phyloP scores from a whole-genome alignment of 2,329 filamentous ascomycete species.

The Phoma sp. region DNA sequence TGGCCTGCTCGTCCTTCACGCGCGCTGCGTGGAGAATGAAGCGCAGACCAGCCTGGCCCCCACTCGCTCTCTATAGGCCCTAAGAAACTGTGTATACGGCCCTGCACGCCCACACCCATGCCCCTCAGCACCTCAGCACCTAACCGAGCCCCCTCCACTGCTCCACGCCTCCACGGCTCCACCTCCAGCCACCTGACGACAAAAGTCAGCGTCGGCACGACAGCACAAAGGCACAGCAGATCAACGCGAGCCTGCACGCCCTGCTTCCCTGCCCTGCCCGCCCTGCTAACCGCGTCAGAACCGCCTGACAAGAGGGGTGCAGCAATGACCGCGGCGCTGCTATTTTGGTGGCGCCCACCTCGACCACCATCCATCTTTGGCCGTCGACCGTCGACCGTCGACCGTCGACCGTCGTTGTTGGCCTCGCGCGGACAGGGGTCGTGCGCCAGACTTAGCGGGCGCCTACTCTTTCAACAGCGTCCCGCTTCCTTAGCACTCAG shows the following conservation, averaged over 20 bases:
- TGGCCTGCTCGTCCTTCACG: constrained; percentile 40
- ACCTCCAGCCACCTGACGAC: constrained; percentile 38
- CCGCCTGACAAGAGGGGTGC: constrained; percentile 15
- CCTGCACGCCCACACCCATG: too few species aligned
- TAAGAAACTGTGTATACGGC: too few species aligned
- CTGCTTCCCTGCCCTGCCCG: constrained; percentile 8
- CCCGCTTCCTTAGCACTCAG: constrained; percentile 29
- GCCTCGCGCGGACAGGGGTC: constrained; percentile 23
- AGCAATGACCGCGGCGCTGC: constrained; percentile 22
- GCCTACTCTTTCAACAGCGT: constrained; percentile 40
- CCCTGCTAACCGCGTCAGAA: constrained; percentile 17
- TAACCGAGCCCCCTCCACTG: too few species aligned
- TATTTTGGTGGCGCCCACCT: constrained; percentile 26
- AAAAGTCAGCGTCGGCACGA: constrained; percentile 23
- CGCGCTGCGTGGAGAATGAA: constrained; percentile 29
- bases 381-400: too few species aligned
- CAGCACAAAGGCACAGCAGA: constrained; percentile 27
- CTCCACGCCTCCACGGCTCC: constrained; percentile 38
- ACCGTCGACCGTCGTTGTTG: constrained; percentile 8
- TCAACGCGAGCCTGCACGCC: constrained; percentile 9
- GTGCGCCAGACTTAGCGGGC: constrained; percentile 43
- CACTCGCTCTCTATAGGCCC: too few species aligned
- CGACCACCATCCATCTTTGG: not conserved
- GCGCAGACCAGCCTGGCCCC: too few species aligned
- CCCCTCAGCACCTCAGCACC: constrained; percentile 34